These are phyloP conservation scores for Stemphylium vesicarium DNA, from an alignment of 2,329 filamentous ascomycete species.

Conservation along the genomic window DNA sequence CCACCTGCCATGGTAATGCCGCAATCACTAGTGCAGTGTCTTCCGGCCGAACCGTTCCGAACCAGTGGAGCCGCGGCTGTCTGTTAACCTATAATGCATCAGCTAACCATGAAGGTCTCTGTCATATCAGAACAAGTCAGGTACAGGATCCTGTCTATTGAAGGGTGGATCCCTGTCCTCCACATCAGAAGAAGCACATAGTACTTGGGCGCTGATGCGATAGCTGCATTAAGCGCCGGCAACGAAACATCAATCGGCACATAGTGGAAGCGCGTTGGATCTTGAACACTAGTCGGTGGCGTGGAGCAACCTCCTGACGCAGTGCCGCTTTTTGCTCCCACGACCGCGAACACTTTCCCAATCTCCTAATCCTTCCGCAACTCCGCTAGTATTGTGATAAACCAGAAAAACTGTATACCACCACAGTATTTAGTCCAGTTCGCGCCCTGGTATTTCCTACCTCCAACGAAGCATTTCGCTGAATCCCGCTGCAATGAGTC, in stretches of 20 bases:
- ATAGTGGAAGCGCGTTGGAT: neutral
- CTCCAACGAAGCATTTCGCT: neutral
- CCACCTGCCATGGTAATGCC: neutral
- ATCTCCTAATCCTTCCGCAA: neutral
- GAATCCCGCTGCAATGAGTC: neutral
- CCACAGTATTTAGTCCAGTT: conserved; percentile 4
- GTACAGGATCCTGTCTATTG: neutral
- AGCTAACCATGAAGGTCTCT: neutral
- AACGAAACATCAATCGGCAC: neutral
- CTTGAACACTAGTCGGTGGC: neutral
- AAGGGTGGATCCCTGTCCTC: neutral
- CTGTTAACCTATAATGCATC: neutral
- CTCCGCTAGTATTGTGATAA: neutral
- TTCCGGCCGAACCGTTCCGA: conserved; percentile 6
- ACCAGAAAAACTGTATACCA: neutral
- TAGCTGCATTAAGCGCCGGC: neutral
- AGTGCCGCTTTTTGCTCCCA: neutral
- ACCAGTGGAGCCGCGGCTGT: neutral
- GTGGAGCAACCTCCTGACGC: neutral
- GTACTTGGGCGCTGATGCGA: neutral
- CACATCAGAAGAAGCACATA: neutral
- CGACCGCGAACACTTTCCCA: neutral
- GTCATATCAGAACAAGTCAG: neutral
- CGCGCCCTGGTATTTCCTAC: neutral
- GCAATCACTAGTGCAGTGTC: neutral